Evolutionary conservation across 768 basidiomycete genomes (phyloP).

Genomic region (Suillus spraguei): DNA sequence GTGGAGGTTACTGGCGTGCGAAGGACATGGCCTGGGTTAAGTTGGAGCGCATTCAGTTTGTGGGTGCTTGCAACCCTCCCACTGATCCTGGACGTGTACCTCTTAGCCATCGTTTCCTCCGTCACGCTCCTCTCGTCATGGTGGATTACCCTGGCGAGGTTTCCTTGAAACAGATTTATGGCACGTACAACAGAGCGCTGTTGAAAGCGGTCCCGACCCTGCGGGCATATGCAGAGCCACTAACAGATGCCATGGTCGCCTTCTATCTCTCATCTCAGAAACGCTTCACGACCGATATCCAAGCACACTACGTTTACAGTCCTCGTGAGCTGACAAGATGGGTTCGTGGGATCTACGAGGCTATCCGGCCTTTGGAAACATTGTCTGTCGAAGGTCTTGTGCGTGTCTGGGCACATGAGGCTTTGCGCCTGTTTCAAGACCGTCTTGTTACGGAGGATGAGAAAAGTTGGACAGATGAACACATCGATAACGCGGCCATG

Average conservation of each 20-base stretch:
- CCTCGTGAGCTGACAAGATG: constrained; percentile 98
- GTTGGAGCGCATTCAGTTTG: constrained; percentile 98
- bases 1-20: constrained; percentile 92
- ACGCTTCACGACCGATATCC: constrained; percentile 93
- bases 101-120: constrained; percentile 94
- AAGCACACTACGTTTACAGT: constrained; percentile 98
- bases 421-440: constrained; percentile 95
- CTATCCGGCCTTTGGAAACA: constrained; percentile 91
- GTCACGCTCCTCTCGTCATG: constrained; percentile 97
- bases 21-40: constrained; percentile 97
- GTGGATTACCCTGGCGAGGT: constrained; percentile 98
- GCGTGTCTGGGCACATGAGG: constrained; percentile 98
- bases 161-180: constrained; percentile 97
- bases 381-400: constrained; percentile 94
- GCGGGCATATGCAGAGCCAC: constrained; percentile 88
- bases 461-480: constrained; percentile 92
- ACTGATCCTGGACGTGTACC: constrained; percentile 99
- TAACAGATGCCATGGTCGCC: constrained; percentile 96
- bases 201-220: constrained; percentile 96
- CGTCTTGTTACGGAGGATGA: constrained; percentile 93
- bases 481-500: constrained; percentile 81
- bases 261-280: constrained; percentile 95
- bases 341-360: constrained; percentile 97
- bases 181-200: constrained; percentile 94
- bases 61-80: constrained; percentile 98